phyloP scores from a whole-genome alignment of 2,329 filamentous ascomycete species.

The Clonostachys sp. region DNA sequence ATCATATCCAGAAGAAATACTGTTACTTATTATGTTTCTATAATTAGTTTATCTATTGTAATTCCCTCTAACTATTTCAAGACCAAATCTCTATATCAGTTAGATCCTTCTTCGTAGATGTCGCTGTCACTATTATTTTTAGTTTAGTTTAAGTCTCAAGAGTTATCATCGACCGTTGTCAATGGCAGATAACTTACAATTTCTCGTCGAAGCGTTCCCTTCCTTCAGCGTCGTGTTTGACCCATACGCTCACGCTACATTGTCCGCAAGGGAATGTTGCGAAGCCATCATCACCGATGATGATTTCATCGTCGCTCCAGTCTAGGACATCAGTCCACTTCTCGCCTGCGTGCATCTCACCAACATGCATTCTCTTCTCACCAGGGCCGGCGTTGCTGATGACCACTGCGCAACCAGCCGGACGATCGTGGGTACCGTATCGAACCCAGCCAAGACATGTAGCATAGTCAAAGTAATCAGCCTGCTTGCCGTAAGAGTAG shows the following conservation, averaged over 20 bases:
- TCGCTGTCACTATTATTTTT: too few relatives aligned
- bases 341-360: slow-evolving; percentile 53
- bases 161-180: too few relatives aligned
- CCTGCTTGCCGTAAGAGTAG: slow-evolving; percentile 62
- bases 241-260: slow-evolving; percentile 55
- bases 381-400: slow-evolving; percentile 47
- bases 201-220: slow-evolving; percentile 32
- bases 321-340: slow-evolving; percentile 60
- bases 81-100: too few relatives aligned
- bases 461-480: slow-evolving; percentile 57
- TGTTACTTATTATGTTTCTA: too few relatives aligned
- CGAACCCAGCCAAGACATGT: slow-evolving; percentile 60
- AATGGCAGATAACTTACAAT: slow-evolving; percentile 26
- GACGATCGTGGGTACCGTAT: slow-evolving; percentile 35
- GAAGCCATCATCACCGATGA: slow-evolving; percentile 56
- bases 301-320: slow-evolving; percentile 48
- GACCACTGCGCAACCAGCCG: slow-evolving; percentile 50
- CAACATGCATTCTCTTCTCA: slow-evolving; percentile 60
- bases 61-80: too few relatives aligned
- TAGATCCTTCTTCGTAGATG: too few relatives aligned
- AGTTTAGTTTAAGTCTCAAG: too few relatives aligned
- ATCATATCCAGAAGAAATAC: too few relatives aligned
- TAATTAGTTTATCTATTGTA: too few relatives aligned
- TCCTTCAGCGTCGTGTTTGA: slow-evolving; percentile 47
- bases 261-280: slow-evolving; percentile 52